These are phyloP conservation scores for Xylariaceae sp. DNA, from an alignment of 2,329 filamentous ascomycete genomes.

Conservation along the genomic window DNA sequence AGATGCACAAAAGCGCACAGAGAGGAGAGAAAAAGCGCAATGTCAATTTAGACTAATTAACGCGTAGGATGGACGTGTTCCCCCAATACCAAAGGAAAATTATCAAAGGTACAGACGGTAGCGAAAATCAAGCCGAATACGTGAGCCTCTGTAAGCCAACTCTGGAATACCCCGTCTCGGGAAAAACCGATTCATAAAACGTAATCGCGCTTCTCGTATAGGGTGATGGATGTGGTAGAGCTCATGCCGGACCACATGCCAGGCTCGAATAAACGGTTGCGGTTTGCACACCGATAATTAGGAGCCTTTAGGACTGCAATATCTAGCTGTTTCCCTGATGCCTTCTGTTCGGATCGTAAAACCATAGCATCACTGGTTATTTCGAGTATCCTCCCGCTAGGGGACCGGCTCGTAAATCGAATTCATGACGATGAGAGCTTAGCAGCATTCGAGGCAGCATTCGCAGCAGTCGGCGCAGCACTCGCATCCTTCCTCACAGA, in stretches of 20 bases:
- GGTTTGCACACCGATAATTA: neutral
- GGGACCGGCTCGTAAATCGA: neutral
- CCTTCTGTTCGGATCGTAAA: neutral
- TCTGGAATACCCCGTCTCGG: conserved; percentile 6
- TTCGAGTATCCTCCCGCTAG: neutral
- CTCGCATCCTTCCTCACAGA: conserved; percentile 47
- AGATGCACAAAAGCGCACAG: neutral
- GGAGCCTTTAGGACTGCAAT: neutral
- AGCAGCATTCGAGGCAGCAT: conserved; percentile 37
- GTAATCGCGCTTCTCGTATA: neutral
- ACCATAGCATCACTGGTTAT: neutral
- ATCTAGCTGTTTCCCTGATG: neutral
- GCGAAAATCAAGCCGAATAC: conserved; percentile 3
- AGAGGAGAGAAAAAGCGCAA: neutral
- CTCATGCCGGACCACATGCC: neutral
- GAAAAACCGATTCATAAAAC: neutral
- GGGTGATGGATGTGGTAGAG: neutral
- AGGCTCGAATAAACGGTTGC: neutral
- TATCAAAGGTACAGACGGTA: conserved; percentile 6
- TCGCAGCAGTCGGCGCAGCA: conserved; percentile 44
- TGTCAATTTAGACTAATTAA: conserved; percentile 7
- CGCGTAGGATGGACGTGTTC: neutral
- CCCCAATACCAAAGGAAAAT: conserved; percentile 4
- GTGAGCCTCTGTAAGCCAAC: conserved; percentile 11
- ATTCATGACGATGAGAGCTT: conserved; percentile 3